A percentile compares a stretch with the other conserved stretches of the same genome.
These are phyloP conservation scores for Trapa incisa DNA, from an alignment of 345 rosid genomes.

Conservation along the genomic window DNA sequence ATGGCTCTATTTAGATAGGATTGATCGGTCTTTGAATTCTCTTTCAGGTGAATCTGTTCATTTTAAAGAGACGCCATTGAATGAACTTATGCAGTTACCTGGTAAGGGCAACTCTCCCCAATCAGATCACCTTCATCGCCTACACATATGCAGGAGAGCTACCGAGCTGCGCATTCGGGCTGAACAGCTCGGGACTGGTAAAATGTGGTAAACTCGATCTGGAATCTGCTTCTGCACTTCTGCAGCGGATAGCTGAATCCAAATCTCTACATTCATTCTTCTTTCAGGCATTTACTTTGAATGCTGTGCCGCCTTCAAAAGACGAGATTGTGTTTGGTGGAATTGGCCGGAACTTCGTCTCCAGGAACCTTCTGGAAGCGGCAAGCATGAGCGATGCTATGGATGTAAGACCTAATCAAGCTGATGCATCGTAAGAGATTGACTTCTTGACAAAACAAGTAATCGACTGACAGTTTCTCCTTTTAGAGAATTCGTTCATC, in stretches of 20 bases:
- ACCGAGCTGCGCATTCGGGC: conserved; percentile 57
- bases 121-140: conserved; percentile 24
- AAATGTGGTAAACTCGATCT: background rate
- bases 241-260: background rate
- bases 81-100: conserved; percentile 24
- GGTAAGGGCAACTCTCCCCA: conserved; percentile 28
- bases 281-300: conserved; percentile 39
- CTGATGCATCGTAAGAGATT: too few species aligned
- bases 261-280: background rate
- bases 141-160: conserved; percentile 62
- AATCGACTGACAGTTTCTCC: background rate
- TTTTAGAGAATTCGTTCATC: conserved; percentile 28
- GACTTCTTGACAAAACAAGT: background rate
- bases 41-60: background rate
- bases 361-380: conserved; percentile 48
- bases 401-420: conserved; percentile 14
- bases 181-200: conserved; percentile 44
- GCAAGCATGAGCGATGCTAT: conserved; percentile 33
- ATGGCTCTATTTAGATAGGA: background rate
- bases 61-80: background rate
- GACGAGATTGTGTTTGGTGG: conserved; percentile 34
- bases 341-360: conserved; percentile 43
- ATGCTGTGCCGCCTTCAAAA: conserved; percentile 43
- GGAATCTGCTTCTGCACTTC: background rate
- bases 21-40: too few species aligned